These are phyloP conservation scores for Tetrahymena malaccensis DNA, from an alignment of 73 alveolate genomes.

Conservation along the genomic window DNA sequence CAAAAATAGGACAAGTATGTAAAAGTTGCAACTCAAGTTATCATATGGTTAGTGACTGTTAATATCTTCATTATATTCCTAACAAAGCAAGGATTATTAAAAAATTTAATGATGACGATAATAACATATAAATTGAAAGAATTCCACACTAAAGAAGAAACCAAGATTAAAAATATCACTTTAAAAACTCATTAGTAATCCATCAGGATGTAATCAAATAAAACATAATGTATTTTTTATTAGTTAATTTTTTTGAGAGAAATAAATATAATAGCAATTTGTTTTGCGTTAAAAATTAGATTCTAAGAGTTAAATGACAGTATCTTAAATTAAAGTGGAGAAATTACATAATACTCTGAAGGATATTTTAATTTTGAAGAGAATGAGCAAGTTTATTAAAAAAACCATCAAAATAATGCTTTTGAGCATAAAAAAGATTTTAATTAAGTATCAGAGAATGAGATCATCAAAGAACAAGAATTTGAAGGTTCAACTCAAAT, in stretches of 20 bases:
- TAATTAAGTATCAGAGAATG: not conserved
- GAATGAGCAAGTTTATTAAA: not conserved
- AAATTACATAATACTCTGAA: not conserved
- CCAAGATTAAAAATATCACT: not conserved
- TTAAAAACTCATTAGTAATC: not conserved
- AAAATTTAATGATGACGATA: not conserved
- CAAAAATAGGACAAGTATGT: not conserved
- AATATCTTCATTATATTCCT: not conserved
- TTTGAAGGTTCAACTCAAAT: not conserved
- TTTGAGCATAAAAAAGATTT: not conserved
- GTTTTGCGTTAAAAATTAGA: not conserved
- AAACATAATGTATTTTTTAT: not conserved
- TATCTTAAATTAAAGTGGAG: not conserved
- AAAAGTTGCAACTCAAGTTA: not conserved
- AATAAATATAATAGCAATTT: too few relatives aligned
- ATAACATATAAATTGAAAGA: not conserved
- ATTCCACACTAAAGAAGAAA: not conserved
- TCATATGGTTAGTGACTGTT: not conserved
- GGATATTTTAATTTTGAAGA: not conserved
- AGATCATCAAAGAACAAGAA: not conserved
- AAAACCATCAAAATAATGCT: not conserved
- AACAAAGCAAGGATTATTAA: not conserved
- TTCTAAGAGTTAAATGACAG: not conserved
- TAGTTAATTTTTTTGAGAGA: too few relatives aligned
- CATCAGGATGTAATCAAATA: not conserved